Base-by-base conservation (phyloP, 2,329 filamentous ascomycete species). In the Hymenoscyphus fraxineus region DNA sequence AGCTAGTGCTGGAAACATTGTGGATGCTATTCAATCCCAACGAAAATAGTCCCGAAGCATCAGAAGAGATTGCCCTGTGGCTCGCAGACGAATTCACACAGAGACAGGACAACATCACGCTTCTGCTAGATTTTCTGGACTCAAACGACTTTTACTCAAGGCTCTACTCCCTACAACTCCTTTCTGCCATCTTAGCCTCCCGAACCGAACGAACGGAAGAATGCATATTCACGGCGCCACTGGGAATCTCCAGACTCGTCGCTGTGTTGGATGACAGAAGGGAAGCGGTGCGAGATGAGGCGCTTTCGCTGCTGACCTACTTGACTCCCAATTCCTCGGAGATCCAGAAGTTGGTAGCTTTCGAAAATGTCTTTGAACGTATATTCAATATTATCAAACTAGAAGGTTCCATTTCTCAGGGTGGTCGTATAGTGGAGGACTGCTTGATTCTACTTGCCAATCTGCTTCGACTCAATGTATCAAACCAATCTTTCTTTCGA, bases 61-160 rank as follows among this genome's bases (percentile, higher is more conserved):
- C 94, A 15, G 94, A 98, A 69, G 95, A 99, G 78, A 96, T 99
- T 72, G 90, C 90, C 19, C 81, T 98, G 35, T 99, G 95, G 93
- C 83, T 99, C 65, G 95, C 95, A 62, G 95, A 99, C 78, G 94
- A 98, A 77, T 99, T 99, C 76, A 97, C 95, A 40, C 93, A 97
- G 82, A 88, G 92, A 68, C 93, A 97, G 85, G 94, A 98, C 79
- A 98, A 99, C 77, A 94, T 97, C 67, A 94, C 92, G 1, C 82
- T 95, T 16, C 85, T 99, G 31, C 85, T 99, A 66, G 90, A 95
- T 75, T 90, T 99, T 63, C 84, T 99, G 69, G 94, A 97, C 70
- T 87, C 89, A 15, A 83, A 83, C 69, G 93, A 97, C 73, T 96
- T 97, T 73, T 97, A 96, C 77, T 91, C 92, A 27, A 89, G 94